Percentiles rank a stretch among this genome's conserved stretches.
Evolutionary conservation across 352 stramenopile species (phyloP).

Genomic region (Globisporangium rhizosaccharum): DNA sequence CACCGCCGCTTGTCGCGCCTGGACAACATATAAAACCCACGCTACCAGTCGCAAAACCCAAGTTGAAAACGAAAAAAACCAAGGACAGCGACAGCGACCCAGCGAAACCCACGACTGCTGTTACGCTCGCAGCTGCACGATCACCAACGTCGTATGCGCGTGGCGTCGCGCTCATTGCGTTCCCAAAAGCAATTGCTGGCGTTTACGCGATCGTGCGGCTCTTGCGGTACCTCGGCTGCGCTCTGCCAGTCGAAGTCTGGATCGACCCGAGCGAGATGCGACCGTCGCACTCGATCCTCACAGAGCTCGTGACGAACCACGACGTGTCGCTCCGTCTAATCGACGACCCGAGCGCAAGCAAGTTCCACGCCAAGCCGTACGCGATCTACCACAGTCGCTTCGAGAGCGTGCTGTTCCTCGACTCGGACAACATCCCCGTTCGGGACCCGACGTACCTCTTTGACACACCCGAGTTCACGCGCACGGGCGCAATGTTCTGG

Average conservation of each 20-base stretch:
- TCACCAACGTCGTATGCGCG: conserved; percentile 14
- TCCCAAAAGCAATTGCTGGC: conserved; percentile 58
- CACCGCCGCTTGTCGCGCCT: conserved; percentile 12
- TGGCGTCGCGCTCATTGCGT: conserved; percentile 68
- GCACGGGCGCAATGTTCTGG: conserved; percentile 75
- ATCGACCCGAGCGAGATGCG: conserved; percentile 50
- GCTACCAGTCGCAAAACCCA: not conserved
- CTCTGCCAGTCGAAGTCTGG: conserved; percentile 50
- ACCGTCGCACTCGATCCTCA: conserved; percentile 45
- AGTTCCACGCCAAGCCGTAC: conserved; percentile 78
- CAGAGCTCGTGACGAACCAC: conserved; percentile 48
- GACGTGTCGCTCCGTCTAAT: conserved; percentile 55
- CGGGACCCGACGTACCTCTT: conserved; percentile 83
- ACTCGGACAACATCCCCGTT: conserved; percentile 78
- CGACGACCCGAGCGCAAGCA: conserved; percentile 49
- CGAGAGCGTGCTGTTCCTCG: conserved; percentile 71
- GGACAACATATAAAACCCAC: not conserved
- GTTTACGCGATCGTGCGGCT: conserved; percentile 67
- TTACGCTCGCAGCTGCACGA: no score
- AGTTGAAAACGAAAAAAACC: not conserved
- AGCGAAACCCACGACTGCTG: not conserved
- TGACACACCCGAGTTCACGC: conserved; percentile 49
- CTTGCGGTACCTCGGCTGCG: conserved; percentile 39
- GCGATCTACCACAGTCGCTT: conserved; percentile 72
- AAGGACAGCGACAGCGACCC: not conserved